Base-by-base conservation (phyloP, 768 basidiomycete genomes). In the Pulveroboletus sp. region DNA sequence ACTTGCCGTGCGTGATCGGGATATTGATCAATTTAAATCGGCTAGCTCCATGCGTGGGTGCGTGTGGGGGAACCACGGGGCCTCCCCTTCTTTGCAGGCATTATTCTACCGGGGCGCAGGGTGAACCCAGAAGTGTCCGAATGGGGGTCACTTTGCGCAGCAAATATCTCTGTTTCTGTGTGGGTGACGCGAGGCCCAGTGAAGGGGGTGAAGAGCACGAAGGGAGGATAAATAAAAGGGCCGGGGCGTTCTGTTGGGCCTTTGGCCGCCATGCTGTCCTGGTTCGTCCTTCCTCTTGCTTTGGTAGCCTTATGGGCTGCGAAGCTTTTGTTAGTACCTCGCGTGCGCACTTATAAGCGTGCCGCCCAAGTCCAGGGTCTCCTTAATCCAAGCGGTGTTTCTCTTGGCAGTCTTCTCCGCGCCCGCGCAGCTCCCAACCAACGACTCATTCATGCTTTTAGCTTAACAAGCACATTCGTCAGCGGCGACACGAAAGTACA, bases 391-490 rank as follows among this genome's bases (percentile, higher is more conserved):
- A 47, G 54, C 0, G 5, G 44, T 6, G 14, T 37, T 8, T 11
- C 66, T 0, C 36, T 69, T 0, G 21, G 8, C 0, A 36, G n/a
- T 2, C 43, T 67, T 0, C 59, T 67, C 1, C 47, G 24, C 15
- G 47, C 65, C 0, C 58, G 66, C 0, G 63, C 66, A 0, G 9
- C 13, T 0, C 66, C 66, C 0, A 67, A 67, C 5, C 24, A 58
- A 32, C 53, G 68, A 0, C 64, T 68, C 0, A 51, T 66, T 0
- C 43, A 57, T 3, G 67, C 69, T 0, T 68, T 68, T 6, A 57
- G 56, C 0, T 28, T 69, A 9, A 71, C 76, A 0, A 83, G 76
- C 41, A 79, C 82, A 0, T 83, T 83, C 36, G 80, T 83, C 26
- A 76, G 71, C 37, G 32, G 46, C 0, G 68, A 76, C 4, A 11